Percentiles rank a stretch among this genome's conserved stretches.
Evolutionary conservation across 805 yeast genomes (phyloP).

Genomic region (Saturnispora sanitii): DNA sequence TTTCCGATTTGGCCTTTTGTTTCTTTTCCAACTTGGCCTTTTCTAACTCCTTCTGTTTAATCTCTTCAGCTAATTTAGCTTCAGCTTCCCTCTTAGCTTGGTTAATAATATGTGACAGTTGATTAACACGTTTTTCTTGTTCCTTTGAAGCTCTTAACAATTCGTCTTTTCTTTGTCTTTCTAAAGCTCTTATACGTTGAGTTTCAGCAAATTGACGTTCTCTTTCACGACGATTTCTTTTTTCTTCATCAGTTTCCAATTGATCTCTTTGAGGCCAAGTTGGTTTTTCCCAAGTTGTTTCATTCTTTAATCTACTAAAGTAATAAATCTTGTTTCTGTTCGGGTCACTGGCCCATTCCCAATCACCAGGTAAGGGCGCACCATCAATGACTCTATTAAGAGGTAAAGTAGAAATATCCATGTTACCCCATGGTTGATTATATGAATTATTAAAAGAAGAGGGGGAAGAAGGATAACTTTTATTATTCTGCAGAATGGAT

Average conservation of each 20-base stretch:
- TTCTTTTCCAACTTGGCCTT: constrained; percentile 12
- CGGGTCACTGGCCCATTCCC: constrained; percentile 50
- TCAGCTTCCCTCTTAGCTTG: constrained; percentile 20
- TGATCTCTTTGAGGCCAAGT: constrained; percentile 8
- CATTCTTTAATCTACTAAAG: constrained; percentile 38
- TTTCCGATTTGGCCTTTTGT: constrained; percentile 25
- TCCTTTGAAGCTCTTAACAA: constrained; percentile 20
- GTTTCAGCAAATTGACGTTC: constrained; percentile 12
- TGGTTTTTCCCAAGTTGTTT: constrained; percentile 57
- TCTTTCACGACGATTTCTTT: constrained; percentile 10
- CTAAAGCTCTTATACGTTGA: constrained; percentile 25
- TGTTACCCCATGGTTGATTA: constrained; percentile 15
- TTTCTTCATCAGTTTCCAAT: constrained; percentile 5
- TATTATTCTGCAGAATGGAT: constrained; percentile 1
- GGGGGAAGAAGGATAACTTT: constrained; percentile 11
- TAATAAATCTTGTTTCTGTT: constrained; percentile 40
- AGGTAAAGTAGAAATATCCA: constrained; percentile 13
- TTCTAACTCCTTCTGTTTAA: constrained; percentile 7
- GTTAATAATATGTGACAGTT: constrained; percentile 23
- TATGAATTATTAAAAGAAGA: no score
- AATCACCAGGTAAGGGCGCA: constrained; percentile 45
- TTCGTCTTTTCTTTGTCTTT: constrained; percentile 29
- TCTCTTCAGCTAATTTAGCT: constrained; percentile 5
- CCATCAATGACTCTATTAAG: constrained; percentile 22
- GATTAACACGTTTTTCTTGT: constrained; percentile 19